phyloP scores from a whole-genome alignment of 1,284 basidiomycete species.

The Irpex sp. region DNA sequence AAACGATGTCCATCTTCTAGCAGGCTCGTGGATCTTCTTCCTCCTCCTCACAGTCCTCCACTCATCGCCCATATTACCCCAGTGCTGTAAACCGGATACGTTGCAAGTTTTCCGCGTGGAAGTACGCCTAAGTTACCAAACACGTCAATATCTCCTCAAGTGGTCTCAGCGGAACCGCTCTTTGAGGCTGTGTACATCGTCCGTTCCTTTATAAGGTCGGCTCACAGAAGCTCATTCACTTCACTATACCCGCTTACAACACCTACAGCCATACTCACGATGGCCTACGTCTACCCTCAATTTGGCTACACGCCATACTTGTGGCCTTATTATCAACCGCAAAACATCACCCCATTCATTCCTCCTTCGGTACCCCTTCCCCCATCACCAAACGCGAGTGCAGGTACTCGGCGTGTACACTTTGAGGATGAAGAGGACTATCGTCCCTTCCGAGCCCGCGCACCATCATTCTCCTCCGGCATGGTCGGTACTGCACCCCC shows the following conservation, averaged over 20 bases:
- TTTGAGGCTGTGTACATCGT: slow-evolving; percentile 5
- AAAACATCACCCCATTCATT: slow-evolving; percentile 26
- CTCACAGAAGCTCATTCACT: background rate
- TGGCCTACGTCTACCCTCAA: slow-evolving; percentile 21
- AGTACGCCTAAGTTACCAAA: background rate
- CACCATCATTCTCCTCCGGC: slow-evolving; percentile 28
- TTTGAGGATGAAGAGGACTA: slow-evolving; percentile 22
- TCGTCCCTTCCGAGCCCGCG: slow-evolving; percentile 15
- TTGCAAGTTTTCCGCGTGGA: background rate
- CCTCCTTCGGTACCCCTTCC: slow-evolving; percentile 20
- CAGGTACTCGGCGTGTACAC: slow-evolving; percentile 21
- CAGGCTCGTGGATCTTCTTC: background rate
- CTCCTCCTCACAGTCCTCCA: background rate
- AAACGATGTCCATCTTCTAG: background rate
- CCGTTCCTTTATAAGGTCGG: slow-evolving; percentile 6
- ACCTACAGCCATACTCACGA: slow-evolving; percentile 7
- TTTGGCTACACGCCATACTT: slow-evolving; percentile 26
- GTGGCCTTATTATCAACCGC: slow-evolving; percentile 25
- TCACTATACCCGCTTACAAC: background rate
- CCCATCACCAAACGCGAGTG: slow-evolving; percentile 17
- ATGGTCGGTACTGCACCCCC: slow-evolving; percentile 20
- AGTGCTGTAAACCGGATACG: background rate
- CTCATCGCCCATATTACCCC: background rate
- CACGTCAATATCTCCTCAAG: background rate
- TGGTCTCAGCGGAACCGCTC: background rate